These are phyloP conservation scores for Daldinia concentrica DNA, from an alignment of 495 filamentous ascomycete genomes.

Conservation along the genomic window DNA sequence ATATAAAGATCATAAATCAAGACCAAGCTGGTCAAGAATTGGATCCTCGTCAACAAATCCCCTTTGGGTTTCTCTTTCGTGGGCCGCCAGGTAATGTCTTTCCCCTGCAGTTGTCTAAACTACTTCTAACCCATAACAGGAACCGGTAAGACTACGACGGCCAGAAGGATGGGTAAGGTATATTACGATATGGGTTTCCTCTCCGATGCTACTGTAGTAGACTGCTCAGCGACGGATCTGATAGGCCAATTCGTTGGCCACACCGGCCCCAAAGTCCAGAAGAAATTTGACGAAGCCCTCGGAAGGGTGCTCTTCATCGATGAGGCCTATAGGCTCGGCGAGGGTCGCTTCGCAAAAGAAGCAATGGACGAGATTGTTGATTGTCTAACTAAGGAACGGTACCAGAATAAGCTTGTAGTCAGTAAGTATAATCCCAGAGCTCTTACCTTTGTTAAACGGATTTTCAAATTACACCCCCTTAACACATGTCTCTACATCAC, in stretches of 20 bases:
- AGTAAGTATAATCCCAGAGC: conserved; percentile 45
- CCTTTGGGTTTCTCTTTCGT: conserved; percentile 57
- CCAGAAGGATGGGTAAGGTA: conserved; percentile 74
- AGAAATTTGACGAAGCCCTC: conserved; percentile 65
- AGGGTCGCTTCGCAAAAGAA: conserved; percentile 70
- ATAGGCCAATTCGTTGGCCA: conserved; percentile 70
- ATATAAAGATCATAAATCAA: too few relatives aligned
- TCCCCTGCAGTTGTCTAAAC: conserved; percentile 39
- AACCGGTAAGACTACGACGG: conserved; percentile 80
- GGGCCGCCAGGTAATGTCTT: conserved; percentile 49
- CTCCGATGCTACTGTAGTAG: conserved; percentile 61
- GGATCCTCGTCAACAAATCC: conserved; percentile 61
- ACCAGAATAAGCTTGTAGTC: conserved; percentile 69
- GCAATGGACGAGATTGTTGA: conserved; percentile 80
- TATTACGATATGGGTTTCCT: conserved; percentile 78
- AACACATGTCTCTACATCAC: background rate
- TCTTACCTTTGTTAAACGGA: background rate
- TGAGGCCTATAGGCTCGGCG: conserved; percentile 70
- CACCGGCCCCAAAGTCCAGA: conserved; percentile 69
- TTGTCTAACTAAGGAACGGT: conserved; percentile 70
- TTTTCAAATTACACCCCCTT: background rate
- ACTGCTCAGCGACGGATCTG: conserved; percentile 69
- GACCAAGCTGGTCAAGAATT: too few relatives aligned
- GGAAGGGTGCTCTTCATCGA: conserved; percentile 75
- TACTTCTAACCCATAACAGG: conserved; percentile 51